phyloP scores from a whole-genome alignment of 129 eudicot genomes.

The Tanacetum coccineum region DNA sequence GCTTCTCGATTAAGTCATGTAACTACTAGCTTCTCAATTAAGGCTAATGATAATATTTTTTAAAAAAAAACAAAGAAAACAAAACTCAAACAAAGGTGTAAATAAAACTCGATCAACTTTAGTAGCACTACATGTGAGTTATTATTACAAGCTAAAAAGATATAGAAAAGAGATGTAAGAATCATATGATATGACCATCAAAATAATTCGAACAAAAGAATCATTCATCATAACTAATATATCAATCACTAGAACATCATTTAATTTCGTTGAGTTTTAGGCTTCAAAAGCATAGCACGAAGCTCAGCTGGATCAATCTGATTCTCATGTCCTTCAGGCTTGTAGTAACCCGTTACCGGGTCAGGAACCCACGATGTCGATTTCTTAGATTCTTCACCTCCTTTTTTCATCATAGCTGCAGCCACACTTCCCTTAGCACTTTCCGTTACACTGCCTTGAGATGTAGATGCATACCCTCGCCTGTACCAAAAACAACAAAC shows the following conservation, averaged over 20 bases:
- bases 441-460: conserved; percentile 39
- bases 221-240: conserved; percentile 1
- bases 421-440: conserved; percentile 29
- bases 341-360: conserved; percentile 80
- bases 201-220: background rate
- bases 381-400: conserved; percentile 38
- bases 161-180: too few relatives aligned
- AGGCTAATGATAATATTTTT: too few relatives aligned
- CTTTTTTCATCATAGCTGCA: conserved; percentile 46
- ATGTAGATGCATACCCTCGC: conserved; percentile 64
- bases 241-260: background rate
- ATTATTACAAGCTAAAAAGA: too few relatives aligned
- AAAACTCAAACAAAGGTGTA: too few relatives aligned
- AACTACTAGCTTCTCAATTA: too few relatives aligned
- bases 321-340: conserved; percentile 54
- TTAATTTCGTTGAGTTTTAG: conserved; percentile 35
- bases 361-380: conserved; percentile 78
- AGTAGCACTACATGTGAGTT: too few relatives aligned
- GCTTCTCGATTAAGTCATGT: too few relatives aligned
- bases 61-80: too few relatives aligned
- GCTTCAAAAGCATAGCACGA: conserved; percentile 56
- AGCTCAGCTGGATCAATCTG: conserved; percentile 74
- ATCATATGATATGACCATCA: too few relatives aligned
- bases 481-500: conserved; percentile 23
- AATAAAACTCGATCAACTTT: too few relatives aligned